These are phyloP conservation scores for Eutypa lata DNA, from an alignment of 2,329 filamentous ascomycete species.

Conservation along the genomic window DNA sequence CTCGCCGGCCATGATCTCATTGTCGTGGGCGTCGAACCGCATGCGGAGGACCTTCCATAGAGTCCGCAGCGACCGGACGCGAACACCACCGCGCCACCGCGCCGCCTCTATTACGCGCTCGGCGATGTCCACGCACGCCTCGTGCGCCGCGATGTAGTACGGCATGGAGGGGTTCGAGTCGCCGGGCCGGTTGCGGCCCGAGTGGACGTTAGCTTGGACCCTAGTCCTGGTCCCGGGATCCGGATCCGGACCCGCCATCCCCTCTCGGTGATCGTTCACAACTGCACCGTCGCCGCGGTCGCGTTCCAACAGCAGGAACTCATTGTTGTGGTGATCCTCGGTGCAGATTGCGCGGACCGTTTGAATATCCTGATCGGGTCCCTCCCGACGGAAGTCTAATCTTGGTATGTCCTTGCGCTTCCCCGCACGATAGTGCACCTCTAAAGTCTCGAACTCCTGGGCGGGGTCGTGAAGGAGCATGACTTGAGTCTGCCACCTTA, in stretches of 20 bases:
- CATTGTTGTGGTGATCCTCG: neutral
- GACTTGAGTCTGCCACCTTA: conserved; percentile 11
- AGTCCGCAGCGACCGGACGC: conserved; percentile 11
- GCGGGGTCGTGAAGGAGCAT: conserved; percentile 17
- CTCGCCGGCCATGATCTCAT: conserved; percentile 10
- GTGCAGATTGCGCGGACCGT: conserved; percentile 6
- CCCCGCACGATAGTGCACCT: conserved; percentile 14
- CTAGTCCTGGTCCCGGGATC: neutral
- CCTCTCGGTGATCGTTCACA: no score
- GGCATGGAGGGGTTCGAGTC: neutral
- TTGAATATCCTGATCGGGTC: conserved; percentile 6
- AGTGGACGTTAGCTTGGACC: conserved; percentile 5
- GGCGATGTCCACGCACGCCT: conserved; percentile 14
- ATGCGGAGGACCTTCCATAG: conserved; percentile 18
- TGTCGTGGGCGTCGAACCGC: conserved; percentile 14
- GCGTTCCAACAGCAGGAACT: neutral
- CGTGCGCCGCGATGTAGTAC: conserved; percentile 17
- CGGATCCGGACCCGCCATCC: neutral
- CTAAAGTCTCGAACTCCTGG: conserved; percentile 14
- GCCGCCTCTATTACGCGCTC: conserved; percentile 9
- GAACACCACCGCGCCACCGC: conserved; percentile 6
- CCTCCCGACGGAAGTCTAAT: neutral
- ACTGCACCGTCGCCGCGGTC: neutral
- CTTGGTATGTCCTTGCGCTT: conserved; percentile 7
- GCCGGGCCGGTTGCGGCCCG: conserved; percentile 6